phyloP scores from a whole-genome alignment of 306 rosid species.

The Malus sylvestris region DNA sequence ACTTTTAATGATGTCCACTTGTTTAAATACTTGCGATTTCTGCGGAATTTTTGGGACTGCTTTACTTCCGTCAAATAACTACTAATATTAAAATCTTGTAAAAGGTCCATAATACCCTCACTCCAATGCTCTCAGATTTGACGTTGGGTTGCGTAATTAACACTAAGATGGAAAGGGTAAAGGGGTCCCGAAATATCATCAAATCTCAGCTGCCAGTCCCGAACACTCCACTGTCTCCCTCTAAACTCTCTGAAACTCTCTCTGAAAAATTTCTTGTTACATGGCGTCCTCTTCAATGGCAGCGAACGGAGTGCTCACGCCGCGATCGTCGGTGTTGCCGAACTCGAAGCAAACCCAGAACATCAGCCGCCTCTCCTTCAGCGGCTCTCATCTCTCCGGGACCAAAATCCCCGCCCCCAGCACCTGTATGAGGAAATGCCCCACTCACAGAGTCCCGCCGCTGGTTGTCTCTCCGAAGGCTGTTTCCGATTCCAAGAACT shows the following conservation, averaged over 20 bases:
- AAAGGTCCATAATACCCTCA: background rate
- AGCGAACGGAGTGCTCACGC: slow-evolving; percentile 10
- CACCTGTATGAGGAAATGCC: background rate
- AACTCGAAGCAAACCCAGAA: background rate
- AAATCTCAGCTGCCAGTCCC: background rate
- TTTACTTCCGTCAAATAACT: background rate
- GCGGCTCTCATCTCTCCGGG: slow-evolving; percentile 16
- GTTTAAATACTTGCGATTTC: background rate
- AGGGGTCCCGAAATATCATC: slow-evolving; percentile 8
- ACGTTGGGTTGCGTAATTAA: background rate
- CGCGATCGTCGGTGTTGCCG: background rate
- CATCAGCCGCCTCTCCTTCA: slow-evolving; percentile 9
- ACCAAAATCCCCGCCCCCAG: slow-evolving; percentile 5
- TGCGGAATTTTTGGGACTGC: background rate
- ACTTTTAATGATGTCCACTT: slow-evolving; percentile 21
- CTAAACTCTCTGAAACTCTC: background rate
- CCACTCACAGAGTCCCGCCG: slow-evolving; percentile 22
- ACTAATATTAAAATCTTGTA: background rate
- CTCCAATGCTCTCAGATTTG: background rate
- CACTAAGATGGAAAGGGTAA: background rate
- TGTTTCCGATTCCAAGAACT: slow-evolving; percentile 85
- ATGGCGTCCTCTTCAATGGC: slow-evolving; percentile 27
- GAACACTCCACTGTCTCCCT: background rate
- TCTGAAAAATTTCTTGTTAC: background rate
- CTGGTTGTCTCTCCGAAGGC: slow-evolving; percentile 67